phyloP scores from a whole-genome alignment of 345 rosid species.

The Schrenkiella parvula region DNA sequence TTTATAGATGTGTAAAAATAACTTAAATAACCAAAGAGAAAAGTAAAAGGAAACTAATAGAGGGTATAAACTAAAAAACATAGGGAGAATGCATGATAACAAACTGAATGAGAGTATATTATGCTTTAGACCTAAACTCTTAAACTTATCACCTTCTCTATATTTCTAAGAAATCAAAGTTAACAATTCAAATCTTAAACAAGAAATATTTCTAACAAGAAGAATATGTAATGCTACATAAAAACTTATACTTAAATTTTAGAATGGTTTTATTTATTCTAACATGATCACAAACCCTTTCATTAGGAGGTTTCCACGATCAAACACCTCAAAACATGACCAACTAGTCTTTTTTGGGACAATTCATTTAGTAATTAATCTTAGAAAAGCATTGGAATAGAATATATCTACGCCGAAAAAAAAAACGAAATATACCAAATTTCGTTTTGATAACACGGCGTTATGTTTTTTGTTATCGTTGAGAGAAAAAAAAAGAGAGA shows the following conservation, averaged over 20 bases:
- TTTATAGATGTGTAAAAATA: background rate
- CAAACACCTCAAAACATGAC: background rate
- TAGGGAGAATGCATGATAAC: background rate
- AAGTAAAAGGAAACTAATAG: background rate
- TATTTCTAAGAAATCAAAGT: background rate
- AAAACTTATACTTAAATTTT: background rate
- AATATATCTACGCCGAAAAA: slow-evolving; percentile 5
- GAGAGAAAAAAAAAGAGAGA: background rate
- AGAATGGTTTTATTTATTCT: background rate
- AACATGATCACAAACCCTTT: background rate
- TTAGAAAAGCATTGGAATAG: background rate
- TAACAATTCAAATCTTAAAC: background rate
- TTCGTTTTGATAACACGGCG: background rate
- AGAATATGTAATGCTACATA: background rate
- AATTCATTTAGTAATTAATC: background rate
- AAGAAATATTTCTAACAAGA: background rate
- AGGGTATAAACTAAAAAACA: background rate
- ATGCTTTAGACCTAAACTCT: background rate
- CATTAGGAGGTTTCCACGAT: slow-evolving; percentile 17
- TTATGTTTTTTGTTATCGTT: background rate
- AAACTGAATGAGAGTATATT: background rate
- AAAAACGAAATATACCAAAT: background rate
- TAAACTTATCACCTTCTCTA: background rate
- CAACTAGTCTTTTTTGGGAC: background rate
- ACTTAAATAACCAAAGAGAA: background rate